Percentiles rank a stretch among this genome's conserved stretches.
Conservation (phyloP, 2,329 filamentous ascomycete genomes). For the Fusarium zealandicum region DNA sequence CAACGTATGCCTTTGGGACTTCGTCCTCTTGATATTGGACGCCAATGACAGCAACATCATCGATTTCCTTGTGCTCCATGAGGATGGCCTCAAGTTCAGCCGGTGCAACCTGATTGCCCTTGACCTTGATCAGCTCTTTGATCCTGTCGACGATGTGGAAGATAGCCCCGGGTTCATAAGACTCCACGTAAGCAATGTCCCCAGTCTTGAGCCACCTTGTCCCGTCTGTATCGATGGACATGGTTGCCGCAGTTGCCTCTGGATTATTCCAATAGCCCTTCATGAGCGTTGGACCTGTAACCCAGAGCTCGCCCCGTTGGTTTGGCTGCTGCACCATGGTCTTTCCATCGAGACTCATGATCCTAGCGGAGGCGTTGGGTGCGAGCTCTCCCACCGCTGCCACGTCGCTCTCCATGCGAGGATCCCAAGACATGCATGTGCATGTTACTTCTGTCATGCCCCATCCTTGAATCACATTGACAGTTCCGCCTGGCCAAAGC, state of each 20-base stretch:
- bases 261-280: constrained; percentile 79
- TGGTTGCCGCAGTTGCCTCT: constrained; percentile 69
- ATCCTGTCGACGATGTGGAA: constrained; percentile 75
- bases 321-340: constrained; percentile 55
- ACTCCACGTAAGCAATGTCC: constrained; percentile 72
- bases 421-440: constrained; percentile 69
- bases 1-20: constrained; percentile 67
- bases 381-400: constrained; percentile 47
- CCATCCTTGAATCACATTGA: constrained; percentile 71
- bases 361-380: constrained; percentile 58
- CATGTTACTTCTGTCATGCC: constrained; percentile 89
- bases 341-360: constrained; percentile 65
- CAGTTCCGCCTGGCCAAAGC: constrained; percentile 50
- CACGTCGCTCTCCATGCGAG: constrained; percentile 56
- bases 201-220: constrained; percentile 76
- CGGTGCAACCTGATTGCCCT: constrained; percentile 78
- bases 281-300: constrained; percentile 75
- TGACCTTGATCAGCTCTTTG: constrained; percentile 69
- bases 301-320: constrained; percentile 74
- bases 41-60: constrained; percentile 71
- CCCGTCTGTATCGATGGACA: constrained; percentile 53
- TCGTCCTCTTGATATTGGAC: constrained; percentile 55
- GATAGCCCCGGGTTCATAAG: constrained; percentile 55
- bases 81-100: constrained; percentile 79
- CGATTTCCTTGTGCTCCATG: constrained; percentile 72